Evolutionary conservation across 2,329 filamentous ascomycete species (phyloP).

Genomic region (Stagonosporopsis tanaceti): DNA sequence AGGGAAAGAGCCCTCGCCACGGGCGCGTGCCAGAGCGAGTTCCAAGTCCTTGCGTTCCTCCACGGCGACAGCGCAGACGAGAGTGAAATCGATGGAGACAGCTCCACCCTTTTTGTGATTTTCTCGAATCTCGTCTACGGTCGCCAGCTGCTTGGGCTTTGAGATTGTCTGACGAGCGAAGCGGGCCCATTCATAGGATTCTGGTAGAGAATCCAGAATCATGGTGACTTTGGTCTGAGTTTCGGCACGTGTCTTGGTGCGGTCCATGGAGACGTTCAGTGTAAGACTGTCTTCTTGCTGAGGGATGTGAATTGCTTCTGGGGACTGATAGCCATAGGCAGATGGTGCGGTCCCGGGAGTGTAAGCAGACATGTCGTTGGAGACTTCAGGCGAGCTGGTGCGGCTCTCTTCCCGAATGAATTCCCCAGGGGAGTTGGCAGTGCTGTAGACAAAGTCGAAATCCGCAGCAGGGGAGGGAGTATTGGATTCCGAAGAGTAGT

Average conservation of each 20-base stretch:
- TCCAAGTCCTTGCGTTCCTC: slow-evolving; percentile 71
- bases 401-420: slow-evolving; percentile 40
- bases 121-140: slow-evolving; percentile 74
- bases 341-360: slow-evolving; percentile 15
- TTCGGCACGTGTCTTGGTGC: slow-evolving; percentile 85
- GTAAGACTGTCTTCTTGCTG: slow-evolving; percentile 33
- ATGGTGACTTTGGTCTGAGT: slow-evolving; percentile 93
- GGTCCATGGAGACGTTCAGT: slow-evolving; percentile 38
- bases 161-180: slow-evolving; percentile 91
- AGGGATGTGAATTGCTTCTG: slow-evolving; percentile 40
- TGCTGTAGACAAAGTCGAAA: slow-evolving; percentile 42
- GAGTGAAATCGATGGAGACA: slow-evolving; percentile 36
- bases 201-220: slow-evolving; percentile 77
- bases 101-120: slow-evolving; percentile 69
- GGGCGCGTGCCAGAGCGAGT: slow-evolving; percentile 71
- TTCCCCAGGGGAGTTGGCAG: slow-evolving; percentile 43
- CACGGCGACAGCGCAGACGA: slow-evolving; percentile 95
- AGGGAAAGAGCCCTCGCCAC: slow-evolving; percentile 52
- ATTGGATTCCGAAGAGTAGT: slow-evolving; percentile 36
- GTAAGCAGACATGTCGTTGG: slow-evolving; percentile 28
- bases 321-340: slow-evolving; percentile 26
- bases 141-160: slow-evolving; percentile 88
- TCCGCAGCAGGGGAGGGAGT: slow-evolving; percentile 40
- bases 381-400: slow-evolving; percentile 41
- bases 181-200: slow-evolving; percentile 79